Percentiles rank a stretch among this genome's conserved stretches.
phyloP scores from a whole-genome alignment of 768 basidiomycete genomes.

The Mycena venus region DNA sequence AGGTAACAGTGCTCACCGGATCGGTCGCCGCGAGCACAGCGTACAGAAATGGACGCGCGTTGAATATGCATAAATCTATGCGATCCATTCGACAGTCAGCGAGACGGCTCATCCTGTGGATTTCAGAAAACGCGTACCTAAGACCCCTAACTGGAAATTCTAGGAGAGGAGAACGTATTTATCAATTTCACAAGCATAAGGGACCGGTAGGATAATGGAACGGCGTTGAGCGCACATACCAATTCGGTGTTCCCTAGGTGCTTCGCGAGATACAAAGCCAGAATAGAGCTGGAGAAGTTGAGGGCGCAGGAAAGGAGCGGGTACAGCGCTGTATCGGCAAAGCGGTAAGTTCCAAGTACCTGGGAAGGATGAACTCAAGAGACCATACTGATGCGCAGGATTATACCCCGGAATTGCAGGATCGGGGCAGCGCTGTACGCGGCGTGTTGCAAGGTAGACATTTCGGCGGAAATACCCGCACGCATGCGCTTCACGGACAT shows the following conservation, averaged over 20 bases:
- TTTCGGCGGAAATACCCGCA: not conserved
- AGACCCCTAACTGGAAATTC: not conserved
- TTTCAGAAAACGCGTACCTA: not conserved
- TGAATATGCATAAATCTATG: not conserved
- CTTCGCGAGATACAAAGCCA: not conserved
- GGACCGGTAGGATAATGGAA: not conserved
- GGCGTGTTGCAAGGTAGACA: not conserved
- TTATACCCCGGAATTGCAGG: not conserved
- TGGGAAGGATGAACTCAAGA: not conserved
- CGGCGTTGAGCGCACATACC: not conserved
- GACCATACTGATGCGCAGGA: constrained; percentile 11
- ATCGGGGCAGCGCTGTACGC: not conserved
- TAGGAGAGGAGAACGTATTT: not conserved
- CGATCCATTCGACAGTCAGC: not conserved
- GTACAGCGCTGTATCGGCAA: not conserved
- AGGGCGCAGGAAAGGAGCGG: constrained; percentile 10
- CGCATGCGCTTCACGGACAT: not conserved
- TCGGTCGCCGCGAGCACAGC: not conserved
- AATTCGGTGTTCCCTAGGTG: not conserved
- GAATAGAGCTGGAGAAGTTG: not conserved
- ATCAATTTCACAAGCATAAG: not conserved
- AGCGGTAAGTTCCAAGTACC: not conserved
- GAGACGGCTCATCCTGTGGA: not conserved
- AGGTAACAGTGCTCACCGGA: not conserved
- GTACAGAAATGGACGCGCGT: not conserved